Percentiles rank a stretch among this genome's conserved stretches.
phyloP scores from a whole-genome alignment of 2,329 filamentous ascomycete genomes.

The Fusarium sp. region DNA sequence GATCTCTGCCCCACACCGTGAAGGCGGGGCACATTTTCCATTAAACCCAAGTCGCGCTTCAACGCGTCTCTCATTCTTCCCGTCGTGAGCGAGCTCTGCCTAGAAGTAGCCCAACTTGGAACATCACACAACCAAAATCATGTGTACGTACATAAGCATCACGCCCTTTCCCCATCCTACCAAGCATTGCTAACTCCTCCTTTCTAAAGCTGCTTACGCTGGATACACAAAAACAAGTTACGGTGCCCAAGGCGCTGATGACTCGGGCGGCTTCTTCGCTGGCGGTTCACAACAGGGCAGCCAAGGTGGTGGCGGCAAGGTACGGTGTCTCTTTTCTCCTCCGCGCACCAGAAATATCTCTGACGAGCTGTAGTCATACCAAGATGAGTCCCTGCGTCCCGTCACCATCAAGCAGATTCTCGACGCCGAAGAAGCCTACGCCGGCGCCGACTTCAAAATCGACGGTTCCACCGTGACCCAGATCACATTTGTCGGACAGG shows the following conservation, averaged over 20 bases:
- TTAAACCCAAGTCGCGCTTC: conserved; percentile 49
- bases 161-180: background rate
- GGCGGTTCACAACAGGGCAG: conserved; percentile 70
- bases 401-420: conserved; percentile 96
- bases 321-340: conserved; percentile 38
- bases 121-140: conserved; percentile 42
- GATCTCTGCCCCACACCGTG: conserved; percentile 14
- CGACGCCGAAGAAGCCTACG: conserved; percentile 81
- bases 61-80: conserved; percentile 48
- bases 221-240: conserved; percentile 60
- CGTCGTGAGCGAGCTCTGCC: conserved; percentile 22
- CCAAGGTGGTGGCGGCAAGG: conserved; percentile 60
- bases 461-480: conserved; percentile 80
- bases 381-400: conserved; percentile 88
- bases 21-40: conserved; percentile 43
- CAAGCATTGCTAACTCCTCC: conserved; percentile 12
- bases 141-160: conserved; percentile 47
- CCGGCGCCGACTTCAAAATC: conserved; percentile 80
- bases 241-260: conserved; percentile 67
- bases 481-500: conserved; percentile 86
- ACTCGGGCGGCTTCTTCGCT: conserved; percentile 70
- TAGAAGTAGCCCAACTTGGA: conserved; percentile 18
- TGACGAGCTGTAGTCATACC: conserved; percentile 62
- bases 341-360: background rate
- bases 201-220: conserved; percentile 59